Evolutionary conservation across 371 early-diverging fungal species (phyloP), one percentile per base, ranked within the genome.

Genomic region (Cokeromyces recurvatus): DNA sequence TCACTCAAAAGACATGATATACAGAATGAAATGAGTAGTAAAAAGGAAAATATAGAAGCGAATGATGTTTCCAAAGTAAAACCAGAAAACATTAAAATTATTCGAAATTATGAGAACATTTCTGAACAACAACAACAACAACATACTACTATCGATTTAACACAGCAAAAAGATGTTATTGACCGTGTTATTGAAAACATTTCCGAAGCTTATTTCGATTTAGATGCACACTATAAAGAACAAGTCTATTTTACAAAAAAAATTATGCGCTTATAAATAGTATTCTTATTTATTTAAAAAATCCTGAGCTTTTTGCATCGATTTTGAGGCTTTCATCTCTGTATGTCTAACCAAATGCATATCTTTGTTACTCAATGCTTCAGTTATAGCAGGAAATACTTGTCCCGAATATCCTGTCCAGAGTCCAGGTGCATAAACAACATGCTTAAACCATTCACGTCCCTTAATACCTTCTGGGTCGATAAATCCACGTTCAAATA

Each of bases 371-470:
- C 76, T 77, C 4, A 70, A 38, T 8, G 77, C 75, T 25, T 80
- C 82, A 1, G 64, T 52, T 32, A 80, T 64, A 2, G 68, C 68
- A 7, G 82, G 79, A 46, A 80, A 77, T 3, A 63, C 49, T 54
- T 74, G 77, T 10, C 71, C 44, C 2, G 64, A 62, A 29, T 80
- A 74, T 11, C 77, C 82, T 7, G 68, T 58, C 74, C 75, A 74
- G 4, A 71, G 53, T 6, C 76, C 71, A 4, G 85, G 84, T 3
- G 81, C 74, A 45, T 75, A 71, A 2, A 85, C 48, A 2, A 75
- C 68, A 41, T 84, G 86, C 35, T 80, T 78, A 49, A 71, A 82
- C 83, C 84, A 85, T 14, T 61, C 51, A n/a, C 82, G 75, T 1
- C 71, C 72, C 4, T 58, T 64, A 4, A 80, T 66, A 25, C 84